Evolutionary conservation across 2,329 filamentous ascomycete species (phyloP).

Genomic region (Curvularia spicifera): DNA sequence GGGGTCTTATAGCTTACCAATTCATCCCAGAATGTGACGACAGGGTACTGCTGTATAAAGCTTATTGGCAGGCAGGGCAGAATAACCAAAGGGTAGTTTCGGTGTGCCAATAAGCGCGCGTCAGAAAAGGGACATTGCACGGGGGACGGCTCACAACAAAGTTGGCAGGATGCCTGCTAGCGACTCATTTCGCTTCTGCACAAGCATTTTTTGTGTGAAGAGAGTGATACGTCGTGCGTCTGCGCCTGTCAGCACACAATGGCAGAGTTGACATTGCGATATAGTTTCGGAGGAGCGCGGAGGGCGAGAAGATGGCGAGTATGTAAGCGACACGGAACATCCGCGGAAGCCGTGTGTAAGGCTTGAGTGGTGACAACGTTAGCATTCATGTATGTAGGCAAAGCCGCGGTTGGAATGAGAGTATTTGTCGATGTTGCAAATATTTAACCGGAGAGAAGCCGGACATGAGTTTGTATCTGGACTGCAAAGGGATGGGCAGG

Average conservation of each 20-base stretch:
- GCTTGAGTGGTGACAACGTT: constrained; percentile 12
- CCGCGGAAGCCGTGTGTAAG: constrained; percentile 12
- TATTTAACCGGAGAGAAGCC: not conserved
- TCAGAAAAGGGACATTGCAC: too few relatives aligned
- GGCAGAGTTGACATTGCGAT: constrained; percentile 5
- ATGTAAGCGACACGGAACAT: constrained; percentile 5
- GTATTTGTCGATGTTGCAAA: not conserved
- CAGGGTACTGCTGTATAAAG: not conserved
- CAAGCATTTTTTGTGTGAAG: not conserved
- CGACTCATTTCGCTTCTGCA: constrained; percentile 15
- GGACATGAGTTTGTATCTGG: not conserved
- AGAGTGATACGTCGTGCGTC: constrained; percentile 2
- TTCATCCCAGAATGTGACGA: not conserved
- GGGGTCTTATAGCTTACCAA: not conserved
- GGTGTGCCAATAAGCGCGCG: too few relatives aligned
- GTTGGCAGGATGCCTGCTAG: constrained; percentile 29
- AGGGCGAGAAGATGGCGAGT: constrained; percentile 10
- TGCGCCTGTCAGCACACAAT: constrained; percentile 7
- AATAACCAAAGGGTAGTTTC: not conserved
- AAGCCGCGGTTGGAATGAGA: not conserved
- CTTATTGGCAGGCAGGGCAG: not conserved
- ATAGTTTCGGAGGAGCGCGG: constrained; percentile 8
- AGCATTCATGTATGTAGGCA: not conserved
- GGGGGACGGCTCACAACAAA: constrained; percentile 8
- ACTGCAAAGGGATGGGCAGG: not conserved